Evolutionary conservation across 2,329 filamentous ascomycete species (phyloP).

Genomic region (Paecilomyces variotii): DNA sequence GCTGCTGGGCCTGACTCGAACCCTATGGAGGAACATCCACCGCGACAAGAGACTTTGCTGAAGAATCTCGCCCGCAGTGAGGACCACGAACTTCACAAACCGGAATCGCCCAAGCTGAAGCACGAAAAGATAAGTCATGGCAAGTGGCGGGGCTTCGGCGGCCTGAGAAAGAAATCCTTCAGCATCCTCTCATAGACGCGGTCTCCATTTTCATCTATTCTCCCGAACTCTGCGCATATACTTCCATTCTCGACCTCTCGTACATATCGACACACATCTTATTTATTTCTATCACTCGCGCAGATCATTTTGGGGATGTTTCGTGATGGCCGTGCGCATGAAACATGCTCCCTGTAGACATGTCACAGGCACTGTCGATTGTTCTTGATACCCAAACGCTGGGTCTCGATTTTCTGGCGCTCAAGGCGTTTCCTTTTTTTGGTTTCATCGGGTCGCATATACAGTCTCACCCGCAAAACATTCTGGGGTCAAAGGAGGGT

Average conservation of each 20-base stretch:
- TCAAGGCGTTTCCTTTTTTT: background rate
- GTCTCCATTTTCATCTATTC: constrained; percentile 10
- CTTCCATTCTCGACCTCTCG: background rate
- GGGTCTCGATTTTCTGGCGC: background rate
- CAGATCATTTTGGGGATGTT: background rate
- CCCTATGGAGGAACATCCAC: background rate
- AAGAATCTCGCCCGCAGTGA: background rate
- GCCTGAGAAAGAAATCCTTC: constrained; percentile 37
- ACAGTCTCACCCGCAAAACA: background rate
- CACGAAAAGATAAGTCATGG: constrained; percentile 15
- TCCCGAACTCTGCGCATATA: background rate
- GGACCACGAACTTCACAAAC: background rate
- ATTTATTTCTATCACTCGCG: background rate
- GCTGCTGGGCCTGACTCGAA: background rate
- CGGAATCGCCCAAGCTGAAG: constrained; percentile 9
- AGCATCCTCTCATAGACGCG: constrained; percentile 22
- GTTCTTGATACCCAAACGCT: background rate
- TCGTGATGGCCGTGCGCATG: background rate
- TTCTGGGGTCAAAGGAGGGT: background rate
- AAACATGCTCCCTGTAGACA: background rate
- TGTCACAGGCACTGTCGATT: background rate
- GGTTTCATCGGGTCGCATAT: background rate
- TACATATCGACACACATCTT: background rate
- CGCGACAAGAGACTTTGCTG: background rate
- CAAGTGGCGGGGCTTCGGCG: constrained; percentile 37